Percentiles rank a stretch among this genome's conserved stretches.
These are phyloP conservation scores for Elasticomyces elasticus DNA, from an alignment of 495 filamentous ascomycete genomes.

Conservation along the genomic window DNA sequence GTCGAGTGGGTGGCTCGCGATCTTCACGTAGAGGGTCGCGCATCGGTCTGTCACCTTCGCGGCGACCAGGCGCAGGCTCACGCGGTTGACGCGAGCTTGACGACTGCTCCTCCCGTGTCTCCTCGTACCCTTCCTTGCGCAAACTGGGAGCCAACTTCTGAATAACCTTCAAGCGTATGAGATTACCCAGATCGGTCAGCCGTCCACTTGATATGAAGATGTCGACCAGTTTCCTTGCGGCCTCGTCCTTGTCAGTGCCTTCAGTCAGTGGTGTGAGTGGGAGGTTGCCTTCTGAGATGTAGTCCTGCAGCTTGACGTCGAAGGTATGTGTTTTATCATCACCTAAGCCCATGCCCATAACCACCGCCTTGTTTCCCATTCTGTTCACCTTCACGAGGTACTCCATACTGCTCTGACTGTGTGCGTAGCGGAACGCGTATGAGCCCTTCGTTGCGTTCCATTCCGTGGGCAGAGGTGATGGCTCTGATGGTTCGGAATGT, in stretches of 20 bases:
- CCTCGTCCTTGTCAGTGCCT: slow-evolving; percentile 21
- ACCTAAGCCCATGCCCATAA: slow-evolving; percentile 66
- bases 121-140: slow-evolving; percentile 67
- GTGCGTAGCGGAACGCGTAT: slow-evolving; percentile 78
- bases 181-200: slow-evolving; percentile 53
- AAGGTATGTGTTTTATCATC: slow-evolving; percentile 72
- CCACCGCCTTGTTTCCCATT: slow-evolving; percentile 70
- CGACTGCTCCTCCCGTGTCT: slow-evolving; percentile 25
- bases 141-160: slow-evolving; percentile 67
- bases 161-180: slow-evolving; percentile 67
- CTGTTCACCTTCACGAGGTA: slow-evolving; percentile 75
- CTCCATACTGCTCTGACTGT: slow-evolving; percentile 77
- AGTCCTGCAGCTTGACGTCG: slow-evolving; percentile 67
- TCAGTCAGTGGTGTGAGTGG: slow-evolving; percentile 36
- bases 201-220: slow-evolving; percentile 64
- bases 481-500: slow-evolving; percentile 36
- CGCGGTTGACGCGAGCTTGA: slow-evolving; percentile 9
- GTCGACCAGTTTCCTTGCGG: slow-evolving; percentile 43
- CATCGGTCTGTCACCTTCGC: slow-evolving; percentile 29
- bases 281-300: slow-evolving; percentile 53
- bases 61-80: slow-evolving; percentile 26
- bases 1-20: slow-evolving; percentile 48
- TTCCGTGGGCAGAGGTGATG: slow-evolving; percentile 53
- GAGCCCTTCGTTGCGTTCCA: slow-evolving; percentile 64
- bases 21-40: slow-evolving; percentile 46